phyloP scores from a whole-genome alignment of 768 basidiomycete genomes.

The Astraeus odoratus region DNA sequence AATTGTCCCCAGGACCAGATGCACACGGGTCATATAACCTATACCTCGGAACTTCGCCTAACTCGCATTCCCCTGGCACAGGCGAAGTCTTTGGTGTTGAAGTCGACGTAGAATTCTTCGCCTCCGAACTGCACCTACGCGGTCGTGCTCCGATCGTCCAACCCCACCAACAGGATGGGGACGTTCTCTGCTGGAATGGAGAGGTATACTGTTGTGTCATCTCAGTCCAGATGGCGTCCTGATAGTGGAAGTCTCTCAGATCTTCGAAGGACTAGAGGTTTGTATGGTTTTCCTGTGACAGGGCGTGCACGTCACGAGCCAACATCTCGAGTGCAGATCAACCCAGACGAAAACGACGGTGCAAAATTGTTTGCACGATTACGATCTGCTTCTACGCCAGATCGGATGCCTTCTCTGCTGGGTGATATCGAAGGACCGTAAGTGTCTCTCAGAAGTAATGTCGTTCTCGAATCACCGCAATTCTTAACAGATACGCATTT shows the following conservation, averaged over 20 bases:
- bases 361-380: constrained; percentile 39
- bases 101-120: constrained; percentile 50
- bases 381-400: constrained; percentile 14
- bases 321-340: constrained; percentile 36
- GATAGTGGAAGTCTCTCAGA: constrained; percentile 24
- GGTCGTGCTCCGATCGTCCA: constrained; percentile 54
- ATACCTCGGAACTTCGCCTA: constrained; percentile 5
- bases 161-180: constrained; percentile 53
- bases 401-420: constrained; percentile 46
- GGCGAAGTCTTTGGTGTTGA: neutral
- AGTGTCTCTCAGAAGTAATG: constrained; percentile 25
- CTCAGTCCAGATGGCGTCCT: neutral
- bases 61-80: constrained; percentile 5
- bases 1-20: constrained; percentile 52
- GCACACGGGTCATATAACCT: constrained; percentile 35
- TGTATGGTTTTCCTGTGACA: constrained; percentile 9
- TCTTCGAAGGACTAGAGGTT: constrained; percentile 80
- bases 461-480: neutral
- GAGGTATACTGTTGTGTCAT: constrained; percentile 40
- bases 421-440: constrained; percentile 76
- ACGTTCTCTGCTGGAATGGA: constrained; percentile 82
- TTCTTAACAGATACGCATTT: constrained; percentile 60
- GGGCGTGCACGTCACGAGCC: neutral
- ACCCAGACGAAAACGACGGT: constrained; percentile 65
- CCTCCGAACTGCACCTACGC: constrained; percentile 70